phyloP scores from a whole-genome alignment of 2,329 filamentous ascomycete species.

The Neofusicoccum sp. region DNA sequence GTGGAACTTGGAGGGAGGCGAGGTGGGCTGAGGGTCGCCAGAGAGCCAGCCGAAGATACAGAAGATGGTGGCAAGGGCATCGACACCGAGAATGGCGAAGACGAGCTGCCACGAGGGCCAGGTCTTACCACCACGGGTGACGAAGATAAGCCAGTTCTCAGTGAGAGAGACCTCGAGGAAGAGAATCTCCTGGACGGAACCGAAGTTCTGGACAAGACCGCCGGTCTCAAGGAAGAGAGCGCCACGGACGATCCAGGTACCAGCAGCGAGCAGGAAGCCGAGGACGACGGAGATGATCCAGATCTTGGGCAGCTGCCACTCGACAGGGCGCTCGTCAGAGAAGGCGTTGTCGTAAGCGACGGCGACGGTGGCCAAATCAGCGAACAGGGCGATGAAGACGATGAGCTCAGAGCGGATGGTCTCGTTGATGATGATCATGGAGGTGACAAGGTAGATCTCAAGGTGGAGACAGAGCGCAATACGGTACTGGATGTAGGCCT shows the following conservation, averaged over 20 bases:
- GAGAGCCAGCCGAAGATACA: slow-evolving; percentile 74
- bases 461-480: slow-evolving; percentile 74
- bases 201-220: slow-evolving; percentile 75
- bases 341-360: slow-evolving; percentile 80
- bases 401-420: slow-evolving; percentile 72
- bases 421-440: slow-evolving; percentile 80
- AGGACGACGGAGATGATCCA: slow-evolving; percentile 75
- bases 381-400: slow-evolving; percentile 78
- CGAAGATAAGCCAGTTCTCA: slow-evolving; percentile 59
- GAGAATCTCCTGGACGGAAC: slow-evolving; percentile 71
- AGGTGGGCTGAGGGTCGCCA: slow-evolving; percentile 50
- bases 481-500: slow-evolving; percentile 76
- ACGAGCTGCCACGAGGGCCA: slow-evolving; percentile 76
- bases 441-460: slow-evolving; percentile 75
- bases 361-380: slow-evolving; percentile 77
- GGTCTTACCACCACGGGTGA: slow-evolving; percentile 65
- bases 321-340: slow-evolving; percentile 73
- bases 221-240: slow-evolving; percentile 69
- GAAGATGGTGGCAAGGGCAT: slow-evolving; percentile 73
- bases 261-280: slow-evolving; percentile 67
- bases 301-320: slow-evolving; percentile 82
- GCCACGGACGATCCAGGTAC: slow-evolving; percentile 73
- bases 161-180: slow-evolving; percentile 57
- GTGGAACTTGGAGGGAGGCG: slow-evolving; percentile 44
- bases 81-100: slow-evolving; percentile 70